Evolutionary conservation across 352 stramenopile genomes (phyloP).

Genomic region (Elongisporangium anandrum): DNA sequence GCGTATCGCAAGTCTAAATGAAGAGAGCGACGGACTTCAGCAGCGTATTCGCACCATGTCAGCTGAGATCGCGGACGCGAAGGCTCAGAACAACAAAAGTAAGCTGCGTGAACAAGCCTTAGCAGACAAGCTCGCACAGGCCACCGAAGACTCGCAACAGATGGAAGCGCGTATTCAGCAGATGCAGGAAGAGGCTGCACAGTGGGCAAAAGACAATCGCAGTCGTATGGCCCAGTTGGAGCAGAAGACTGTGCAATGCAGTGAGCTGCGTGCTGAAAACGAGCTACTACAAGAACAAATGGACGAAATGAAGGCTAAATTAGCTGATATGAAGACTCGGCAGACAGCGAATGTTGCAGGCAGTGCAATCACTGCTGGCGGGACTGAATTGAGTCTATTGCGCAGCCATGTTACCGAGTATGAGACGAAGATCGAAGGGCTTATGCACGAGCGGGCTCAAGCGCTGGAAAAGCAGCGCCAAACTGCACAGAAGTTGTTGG

Average conservation of each 20-base stretch:
- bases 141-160: conserved; percentile 19
- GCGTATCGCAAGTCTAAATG: conserved; percentile 21
- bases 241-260: conserved; percentile 12
- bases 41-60: conserved; percentile 19
- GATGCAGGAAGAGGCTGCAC: conserved; percentile 18
- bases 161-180: conserved; percentile 11
- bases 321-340: conserved; percentile 9
- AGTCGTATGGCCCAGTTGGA: conserved; percentile 16
- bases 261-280: conserved; percentile 18
- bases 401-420: conserved; percentile 19
- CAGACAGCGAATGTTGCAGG: neutral
- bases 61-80: conserved; percentile 25
- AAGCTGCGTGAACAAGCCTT: conserved; percentile 39
- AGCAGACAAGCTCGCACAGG: conserved; percentile 23
- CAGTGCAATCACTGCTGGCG: conserved; percentile 1
- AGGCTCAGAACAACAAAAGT: conserved; percentile 24
- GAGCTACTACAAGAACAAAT: conserved; percentile 28
- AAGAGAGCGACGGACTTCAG: conserved; percentile 21
- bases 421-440: conserved; percentile 16
- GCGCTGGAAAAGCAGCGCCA: conserved; percentile 25
- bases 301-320: conserved; percentile 13
- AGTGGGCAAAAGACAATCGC: conserved; percentile 11
- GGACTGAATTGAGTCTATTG: conserved; percentile 12
- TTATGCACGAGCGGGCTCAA: conserved; percentile 24
- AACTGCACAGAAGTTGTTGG: conserved; percentile 11